These are phyloP conservation scores for Wallacemonas sp. DNA, from an alignment of 208 protist species.

Conservation along the genomic window DNA sequence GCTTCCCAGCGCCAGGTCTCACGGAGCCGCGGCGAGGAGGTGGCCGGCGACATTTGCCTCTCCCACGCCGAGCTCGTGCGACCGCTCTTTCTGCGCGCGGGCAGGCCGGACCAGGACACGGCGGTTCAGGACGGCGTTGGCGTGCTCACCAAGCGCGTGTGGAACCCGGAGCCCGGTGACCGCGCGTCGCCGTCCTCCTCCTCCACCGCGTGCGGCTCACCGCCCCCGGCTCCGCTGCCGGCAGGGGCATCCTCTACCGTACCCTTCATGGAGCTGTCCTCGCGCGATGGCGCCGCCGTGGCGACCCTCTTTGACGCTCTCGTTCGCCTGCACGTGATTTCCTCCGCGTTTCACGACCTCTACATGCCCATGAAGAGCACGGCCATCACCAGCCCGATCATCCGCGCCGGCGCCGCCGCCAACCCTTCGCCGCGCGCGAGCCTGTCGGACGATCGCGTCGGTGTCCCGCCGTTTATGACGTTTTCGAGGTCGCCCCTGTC, in stretches of 20 bases:
- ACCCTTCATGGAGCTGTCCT: slow-evolving; percentile 11
- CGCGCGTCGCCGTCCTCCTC: neutral
- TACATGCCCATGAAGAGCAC: slow-evolving; percentile 11
- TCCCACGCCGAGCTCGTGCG: slow-evolving; percentile 7
- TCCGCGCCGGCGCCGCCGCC: neutral
- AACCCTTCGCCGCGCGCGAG: too few species aligned
- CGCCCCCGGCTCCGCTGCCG: too few species aligned
- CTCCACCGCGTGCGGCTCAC: too few species aligned
- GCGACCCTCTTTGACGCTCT: slow-evolving; percentile 8
- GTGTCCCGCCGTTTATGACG: too few species aligned
- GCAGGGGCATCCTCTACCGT: neutral
- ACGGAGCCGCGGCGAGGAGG: neutral
- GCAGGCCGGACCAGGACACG: neutral
- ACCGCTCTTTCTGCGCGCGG: slow-evolving; percentile 5
- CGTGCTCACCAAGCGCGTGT: neutral
- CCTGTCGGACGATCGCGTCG: too few species aligned
- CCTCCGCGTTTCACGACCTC: slow-evolving; percentile 9
- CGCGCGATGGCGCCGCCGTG: slow-evolving; percentile 3
- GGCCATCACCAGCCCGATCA: slow-evolving; percentile 12
- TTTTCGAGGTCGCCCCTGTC: too few species aligned
- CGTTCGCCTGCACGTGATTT: slow-evolving; percentile 10
- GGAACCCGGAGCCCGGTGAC: neutral
- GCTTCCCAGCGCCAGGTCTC: neutral
- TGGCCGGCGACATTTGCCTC: slow-evolving; percentile 9
- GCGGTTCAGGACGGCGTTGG: neutral